Conservation (phyloP, 2,329 filamentous ascomycete species). For the Aspergillus ruber region DNA sequence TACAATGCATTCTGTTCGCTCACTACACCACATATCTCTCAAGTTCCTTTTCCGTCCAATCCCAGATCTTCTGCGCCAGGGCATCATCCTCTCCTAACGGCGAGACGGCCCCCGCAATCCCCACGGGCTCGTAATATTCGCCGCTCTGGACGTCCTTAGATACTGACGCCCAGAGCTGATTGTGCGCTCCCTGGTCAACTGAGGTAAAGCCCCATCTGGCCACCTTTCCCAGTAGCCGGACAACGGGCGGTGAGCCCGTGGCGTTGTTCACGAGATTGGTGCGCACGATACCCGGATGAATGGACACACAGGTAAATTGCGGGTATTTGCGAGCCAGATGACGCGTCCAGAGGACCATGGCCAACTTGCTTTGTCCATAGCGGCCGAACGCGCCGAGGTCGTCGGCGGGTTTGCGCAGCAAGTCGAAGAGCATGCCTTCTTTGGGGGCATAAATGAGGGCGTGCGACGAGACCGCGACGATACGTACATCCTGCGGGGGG, state of each 20-base stretch:
- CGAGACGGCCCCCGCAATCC: conserved; percentile 4
- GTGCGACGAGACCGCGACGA: conserved; percentile 8
- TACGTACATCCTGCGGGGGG: conserved; percentile 1
- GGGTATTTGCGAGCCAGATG: conserved; percentile 37
- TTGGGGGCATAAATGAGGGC: conserved; percentile 1
- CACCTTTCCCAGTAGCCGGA: no score
- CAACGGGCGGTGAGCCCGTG: no score
- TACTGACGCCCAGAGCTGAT: conserved; percentile 36
- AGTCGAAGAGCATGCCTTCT: conserved; percentile 10
- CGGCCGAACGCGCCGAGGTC: conserved; percentile 24
- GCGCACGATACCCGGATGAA: conserved; percentile 39
- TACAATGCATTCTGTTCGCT: neutral
- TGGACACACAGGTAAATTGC: conserved; percentile 26
- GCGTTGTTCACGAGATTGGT: conserved; percentile 29
- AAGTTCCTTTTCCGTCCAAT: conserved; percentile 11
- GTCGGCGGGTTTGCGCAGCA: conserved; percentile 5
- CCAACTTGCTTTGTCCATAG: conserved; percentile 45
- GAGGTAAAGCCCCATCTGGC: no score
- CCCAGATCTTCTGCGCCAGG: conserved; percentile 9
- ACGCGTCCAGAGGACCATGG: conserved; percentile 40
- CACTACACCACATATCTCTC: conserved; percentile 3
- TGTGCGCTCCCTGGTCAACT: conserved; percentile 33
- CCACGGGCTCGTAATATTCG: conserved; percentile 6
- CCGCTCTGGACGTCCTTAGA: conserved; percentile 11
- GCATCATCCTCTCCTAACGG: conserved; percentile 2